These are phyloP conservation scores for Anisogramma anomala DNA, from an alignment of 2,329 filamentous ascomycete species.

Conservation along the genomic window DNA sequence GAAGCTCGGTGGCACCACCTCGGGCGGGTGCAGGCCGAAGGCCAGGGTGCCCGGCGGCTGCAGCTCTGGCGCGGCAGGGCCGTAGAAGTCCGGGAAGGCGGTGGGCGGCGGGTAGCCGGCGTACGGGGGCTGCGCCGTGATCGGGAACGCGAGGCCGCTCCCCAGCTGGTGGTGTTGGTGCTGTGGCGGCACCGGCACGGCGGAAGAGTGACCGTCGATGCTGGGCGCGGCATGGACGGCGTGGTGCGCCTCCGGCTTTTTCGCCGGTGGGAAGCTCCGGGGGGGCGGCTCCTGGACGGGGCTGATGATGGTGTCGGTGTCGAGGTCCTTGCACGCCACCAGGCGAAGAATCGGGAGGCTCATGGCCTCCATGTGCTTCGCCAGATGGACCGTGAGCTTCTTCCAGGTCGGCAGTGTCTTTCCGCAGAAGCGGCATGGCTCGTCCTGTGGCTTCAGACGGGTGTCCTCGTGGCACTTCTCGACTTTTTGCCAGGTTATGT, in stretches of 20 bases:
- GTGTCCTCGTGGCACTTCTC: slow-evolving; percentile 68
- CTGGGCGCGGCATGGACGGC: slow-evolving; percentile 16
- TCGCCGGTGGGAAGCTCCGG: slow-evolving; percentile 24
- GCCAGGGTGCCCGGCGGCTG: slow-evolving; percentile 2
- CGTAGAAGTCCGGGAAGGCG: slow-evolving; percentile 9
- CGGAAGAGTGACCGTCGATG: not conserved
- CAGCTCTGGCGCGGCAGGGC: slow-evolving; percentile 9
- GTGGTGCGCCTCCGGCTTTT: slow-evolving; percentile 23
- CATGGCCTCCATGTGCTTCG: slow-evolving; percentile 89
- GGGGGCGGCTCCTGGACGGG: slow-evolving; percentile 48
- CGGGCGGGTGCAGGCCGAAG: slow-evolving; percentile 7
- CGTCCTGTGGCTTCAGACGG: slow-evolving; percentile 51
- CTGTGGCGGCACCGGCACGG: slow-evolving; percentile 7
- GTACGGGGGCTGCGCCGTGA: slow-evolving; percentile 11
- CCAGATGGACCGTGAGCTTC: slow-evolving; percentile 84
- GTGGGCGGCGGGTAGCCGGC: slow-evolving; percentile 13
- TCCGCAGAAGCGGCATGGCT: slow-evolving; percentile 80
- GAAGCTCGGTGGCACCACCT: slow-evolving; percentile 15
- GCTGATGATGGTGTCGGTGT: slow-evolving; percentile 54
- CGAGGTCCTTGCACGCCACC: slow-evolving; percentile 35
- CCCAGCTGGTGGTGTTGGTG: not conserved
- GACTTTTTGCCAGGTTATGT: slow-evolving; percentile 65
- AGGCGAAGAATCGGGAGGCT: slow-evolving; percentile 65
- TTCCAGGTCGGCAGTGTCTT: slow-evolving; percentile 77
- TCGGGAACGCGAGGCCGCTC: slow-evolving; percentile 7